Conservation (phyloP, 163 green algal species). For the Picocystis sp. region DNA sequence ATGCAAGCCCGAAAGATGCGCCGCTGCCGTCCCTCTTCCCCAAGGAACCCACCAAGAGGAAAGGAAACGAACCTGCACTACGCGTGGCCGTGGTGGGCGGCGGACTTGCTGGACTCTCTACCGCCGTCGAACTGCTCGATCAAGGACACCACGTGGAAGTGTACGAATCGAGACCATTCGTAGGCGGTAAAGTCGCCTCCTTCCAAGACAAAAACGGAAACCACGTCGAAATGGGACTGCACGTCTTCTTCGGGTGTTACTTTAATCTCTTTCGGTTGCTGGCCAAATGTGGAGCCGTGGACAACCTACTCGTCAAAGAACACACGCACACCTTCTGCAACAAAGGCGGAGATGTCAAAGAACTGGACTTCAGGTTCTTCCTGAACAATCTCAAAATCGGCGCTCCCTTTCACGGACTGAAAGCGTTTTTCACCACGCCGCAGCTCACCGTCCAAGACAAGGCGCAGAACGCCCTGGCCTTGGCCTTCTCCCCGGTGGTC, state of each 20-base stretch:
- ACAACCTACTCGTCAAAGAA: conserved; percentile 89
- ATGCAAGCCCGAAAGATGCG: conserved; percentile 66
- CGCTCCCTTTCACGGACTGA: conserved; percentile 72
- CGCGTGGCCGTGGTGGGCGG: conserved; percentile 79
- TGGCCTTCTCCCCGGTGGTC: conserved; percentile 83
- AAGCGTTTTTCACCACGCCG: conserved; percentile 21
- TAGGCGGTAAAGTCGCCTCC: conserved; percentile 85
- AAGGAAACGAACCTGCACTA: conserved; percentile 16
- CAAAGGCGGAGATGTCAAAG: conserved; percentile 51
- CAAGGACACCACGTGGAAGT: conserved; percentile 76
- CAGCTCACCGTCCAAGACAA: conserved; percentile 30
- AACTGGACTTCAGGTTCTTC: conserved; percentile 84
- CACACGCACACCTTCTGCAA: conserved; percentile 95
- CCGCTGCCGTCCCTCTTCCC: conserved; percentile 74
- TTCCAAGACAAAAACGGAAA: conserved; percentile 85
- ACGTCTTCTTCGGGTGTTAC: conserved; percentile 82
- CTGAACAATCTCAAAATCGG: conserved; percentile 64
- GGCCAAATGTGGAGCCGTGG: conserved; percentile 73
- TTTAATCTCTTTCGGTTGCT: conserved; percentile 95
- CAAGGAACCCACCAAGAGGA: conserved; percentile 26
- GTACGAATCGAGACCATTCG: conserved; percentile 70
- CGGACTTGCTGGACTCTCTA: conserved; percentile 81
- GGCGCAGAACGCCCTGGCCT: conserved; percentile 63
- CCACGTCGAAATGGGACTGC: conserved; percentile 71
- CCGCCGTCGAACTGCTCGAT: conserved; percentile 85